Evolutionary conservation across 805 yeast species (phyloP).

Genomic region (Candida sonorensis): DNA sequence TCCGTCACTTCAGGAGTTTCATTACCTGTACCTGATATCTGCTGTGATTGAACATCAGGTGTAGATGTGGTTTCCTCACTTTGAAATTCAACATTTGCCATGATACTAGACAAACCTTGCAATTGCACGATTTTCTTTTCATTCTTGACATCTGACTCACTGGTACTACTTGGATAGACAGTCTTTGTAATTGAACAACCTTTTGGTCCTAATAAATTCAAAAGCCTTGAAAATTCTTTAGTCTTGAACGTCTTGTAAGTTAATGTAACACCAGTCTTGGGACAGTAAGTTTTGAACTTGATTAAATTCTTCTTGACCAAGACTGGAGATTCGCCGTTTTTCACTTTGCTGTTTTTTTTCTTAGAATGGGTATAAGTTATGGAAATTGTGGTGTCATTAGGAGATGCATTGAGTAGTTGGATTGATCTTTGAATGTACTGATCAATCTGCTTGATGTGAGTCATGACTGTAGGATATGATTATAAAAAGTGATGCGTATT

Average conservation of each 20-base stretch:
- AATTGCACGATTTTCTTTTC: constrained; percentile 12
- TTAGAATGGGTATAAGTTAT: constrained; percentile 29
- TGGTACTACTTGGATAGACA: too few relatives aligned
- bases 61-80: constrained; percentile 6
- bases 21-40: too few relatives aligned
- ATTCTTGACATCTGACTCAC: too few relatives aligned
- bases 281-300: constrained; percentile 58
- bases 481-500: too few relatives aligned
- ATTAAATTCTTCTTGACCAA: constrained; percentile 21
- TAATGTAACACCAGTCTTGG: constrained; percentile 56
- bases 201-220: constrained; percentile 68
- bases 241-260: constrained; percentile 50
- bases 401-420: constrained; percentile 22
- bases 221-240: constrained; percentile 68
- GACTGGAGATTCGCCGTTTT: constrained; percentile 12
- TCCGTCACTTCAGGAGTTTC: too few relatives aligned
- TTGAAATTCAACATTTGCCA: constrained; percentile 16
- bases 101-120: constrained; percentile 20
- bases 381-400: constrained; percentile 24
- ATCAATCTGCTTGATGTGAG: constrained; percentile 22
- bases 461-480: constrained; percentile 7
- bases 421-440: constrained; percentile 24
- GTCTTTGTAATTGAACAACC: constrained; percentile 33
- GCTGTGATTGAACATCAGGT: constrained; percentile 3
- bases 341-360: constrained; percentile 13